phyloP scores from a whole-genome alignment of 257 asterid genomes.

The Jacaranda copaia region DNA sequence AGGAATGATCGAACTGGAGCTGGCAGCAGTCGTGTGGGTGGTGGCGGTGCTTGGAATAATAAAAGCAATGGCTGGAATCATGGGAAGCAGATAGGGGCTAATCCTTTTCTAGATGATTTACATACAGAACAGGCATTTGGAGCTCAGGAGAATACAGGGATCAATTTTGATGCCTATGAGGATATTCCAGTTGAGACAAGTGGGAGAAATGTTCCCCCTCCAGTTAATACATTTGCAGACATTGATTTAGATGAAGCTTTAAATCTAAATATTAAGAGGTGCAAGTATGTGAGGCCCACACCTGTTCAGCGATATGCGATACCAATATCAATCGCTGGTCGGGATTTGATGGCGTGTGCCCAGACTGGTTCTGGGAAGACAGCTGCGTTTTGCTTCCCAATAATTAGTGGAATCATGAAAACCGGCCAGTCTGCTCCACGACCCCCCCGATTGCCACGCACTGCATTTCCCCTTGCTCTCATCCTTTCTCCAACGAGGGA shows the following conservation, averaged over 20 bases:
- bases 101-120: conserved; percentile 46
- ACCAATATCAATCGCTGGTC: conserved; percentile 51
- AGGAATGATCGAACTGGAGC: conserved; percentile 45
- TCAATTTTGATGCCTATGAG: conserved; percentile 58
- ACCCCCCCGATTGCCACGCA: conserved; percentile 43
- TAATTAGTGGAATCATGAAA: conserved; percentile 53
- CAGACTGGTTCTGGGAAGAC: conserved; percentile 64
- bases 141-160: conserved; percentile 48
- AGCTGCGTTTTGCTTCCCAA: conserved; percentile 62
- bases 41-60: conserved; percentile 52
- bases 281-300: conserved; percentile 58
- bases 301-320: conserved; percentile 58
- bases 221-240: conserved; percentile 53
- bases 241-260: conserved; percentile 58
- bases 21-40: conserved; percentile 35
- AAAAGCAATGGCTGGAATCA: conserved; percentile 55
- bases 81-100: conserved; percentile 56
- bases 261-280: conserved; percentile 51
- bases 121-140: conserved; percentile 39
- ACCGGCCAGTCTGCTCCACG: conserved; percentile 34
- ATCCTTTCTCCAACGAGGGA: conserved; percentile 70
- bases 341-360: conserved; percentile 60
- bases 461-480: conserved; percentile 64
- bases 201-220: conserved; percentile 53
- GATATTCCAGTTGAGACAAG: conserved; percentile 60